Evolutionary conservation across 257 asterid species (phyloP), one percentile per base, ranked within the genome.

Genomic region (Salvia hispanica): DNA sequence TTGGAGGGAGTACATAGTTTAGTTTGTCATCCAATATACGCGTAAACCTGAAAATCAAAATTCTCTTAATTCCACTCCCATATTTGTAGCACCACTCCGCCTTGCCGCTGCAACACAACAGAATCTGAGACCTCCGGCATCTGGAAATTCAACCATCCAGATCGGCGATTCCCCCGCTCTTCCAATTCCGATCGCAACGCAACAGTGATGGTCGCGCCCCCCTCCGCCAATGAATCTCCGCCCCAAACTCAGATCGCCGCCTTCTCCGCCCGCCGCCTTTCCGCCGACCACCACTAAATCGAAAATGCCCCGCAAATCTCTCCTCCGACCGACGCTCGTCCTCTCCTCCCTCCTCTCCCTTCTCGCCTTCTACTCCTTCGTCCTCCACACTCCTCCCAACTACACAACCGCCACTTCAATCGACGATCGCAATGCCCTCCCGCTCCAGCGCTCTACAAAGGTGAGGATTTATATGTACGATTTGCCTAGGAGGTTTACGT

Each of bases 401-500:
- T 64, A 67, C 78, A 67, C 4, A 69, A 34, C 66, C 45, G 60
- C 18, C 52, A 9, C 79, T 44, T 58, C 72, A 21, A 21, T 21
- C 25, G 25, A 21, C 25, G 31, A 47, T 56, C 73, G 28, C 45
- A 46, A 10, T 6, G 28, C 73, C 37, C 66, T 48, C 9, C 18
- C 48, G 10, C n/a, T 71, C 16, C 55, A 18, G 51, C 45, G 34
- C 9, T 21, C 10, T 21, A 15, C 28, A 51, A 21, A 21, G 25
- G 92, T 83, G 46, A 88, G 64, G 55, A 48, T 91, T 10, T 94
- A 82, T 51, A 76, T 87, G 92, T 94, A 94, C 67, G 93, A 85
- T 75, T 74, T 94, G 84, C 97, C 97, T 3, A 75, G 91, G 76
- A 82, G 81, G 78, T 94, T 88, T 34, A 94, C 97, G 0, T 88